Conservation (phyloP, 257 asterid genomes). For the Voacanga thouarsii region DNA sequence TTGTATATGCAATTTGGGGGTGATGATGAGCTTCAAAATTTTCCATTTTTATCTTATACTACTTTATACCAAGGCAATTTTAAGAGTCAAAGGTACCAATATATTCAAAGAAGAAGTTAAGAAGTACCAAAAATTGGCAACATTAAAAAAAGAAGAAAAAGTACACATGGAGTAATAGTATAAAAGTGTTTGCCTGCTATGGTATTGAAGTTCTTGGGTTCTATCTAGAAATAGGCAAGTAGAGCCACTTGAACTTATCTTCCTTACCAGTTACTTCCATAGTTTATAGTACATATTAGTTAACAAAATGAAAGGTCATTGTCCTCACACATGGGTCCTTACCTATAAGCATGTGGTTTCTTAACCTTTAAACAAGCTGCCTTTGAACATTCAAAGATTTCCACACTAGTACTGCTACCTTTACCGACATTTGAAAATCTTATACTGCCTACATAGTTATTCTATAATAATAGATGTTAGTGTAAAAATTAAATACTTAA, state of each 20-base stretch:
- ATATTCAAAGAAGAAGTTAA: not conserved
- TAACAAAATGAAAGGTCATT: not conserved
- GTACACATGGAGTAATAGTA: constrained; percentile 16
- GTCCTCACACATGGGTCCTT: constrained; percentile 34
- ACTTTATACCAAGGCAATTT: too few species aligned
- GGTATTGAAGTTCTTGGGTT: not conserved
- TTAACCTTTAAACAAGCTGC: constrained; percentile 37
- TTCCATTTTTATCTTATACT: too few species aligned
- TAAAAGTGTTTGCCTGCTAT: constrained; percentile 16
- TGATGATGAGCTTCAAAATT: too few species aligned
- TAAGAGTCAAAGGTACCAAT: not conserved
- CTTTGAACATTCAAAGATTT: constrained; percentile 52
- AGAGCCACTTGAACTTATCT: constrained; percentile 32
- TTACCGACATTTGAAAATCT: not conserved
- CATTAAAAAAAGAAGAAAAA: not conserved
- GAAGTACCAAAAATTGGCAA: not conserved
- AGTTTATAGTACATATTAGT: not conserved
- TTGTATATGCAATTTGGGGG: too few species aligned
- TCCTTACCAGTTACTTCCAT: constrained; percentile 11
- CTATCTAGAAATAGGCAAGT: constrained; percentile 9
- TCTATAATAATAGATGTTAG: too few species aligned
- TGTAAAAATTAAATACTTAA: not conserved
- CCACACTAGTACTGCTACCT: constrained; percentile 21
- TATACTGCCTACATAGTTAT: too few species aligned
- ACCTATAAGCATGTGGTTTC: constrained; percentile 40